phyloP scores from a whole-genome alignment of 371 early-diverging fungal genomes.

The Neoconidiobolus thromboides region DNA sequence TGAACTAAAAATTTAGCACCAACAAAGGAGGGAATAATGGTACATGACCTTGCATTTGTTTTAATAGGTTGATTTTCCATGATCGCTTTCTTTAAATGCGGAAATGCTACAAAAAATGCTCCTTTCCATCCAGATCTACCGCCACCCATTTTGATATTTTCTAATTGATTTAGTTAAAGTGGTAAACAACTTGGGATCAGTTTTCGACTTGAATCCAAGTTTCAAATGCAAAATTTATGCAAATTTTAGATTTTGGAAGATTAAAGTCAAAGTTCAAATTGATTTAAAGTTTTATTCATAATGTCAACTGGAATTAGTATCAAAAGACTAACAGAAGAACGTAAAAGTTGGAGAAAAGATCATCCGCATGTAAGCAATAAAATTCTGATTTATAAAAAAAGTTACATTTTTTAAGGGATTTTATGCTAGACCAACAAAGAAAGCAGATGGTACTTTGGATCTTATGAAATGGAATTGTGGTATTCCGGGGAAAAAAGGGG shows the following conservation, averaged over 20 bases:
- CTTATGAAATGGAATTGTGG: constrained; percentile 85
- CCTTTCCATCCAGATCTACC: constrained; percentile 88
- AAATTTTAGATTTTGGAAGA: no score
- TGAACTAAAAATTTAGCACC: constrained; percentile 84
- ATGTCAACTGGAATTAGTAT: constrained; percentile 7
- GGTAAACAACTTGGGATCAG: no score
- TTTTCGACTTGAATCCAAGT: no score
- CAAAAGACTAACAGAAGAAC: constrained; percentile 74
- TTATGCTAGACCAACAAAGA: constrained; percentile 74
- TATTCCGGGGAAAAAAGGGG: constrained; percentile 74
- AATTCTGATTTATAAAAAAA: neutral
- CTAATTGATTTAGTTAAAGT: no score
- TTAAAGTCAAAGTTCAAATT: no score
- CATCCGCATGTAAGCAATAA: constrained; percentile 59
- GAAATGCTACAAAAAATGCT: constrained; percentile 71
- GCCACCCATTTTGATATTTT: neutral
- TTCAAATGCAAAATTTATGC: no score
- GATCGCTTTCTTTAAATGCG: constrained; percentile 25
- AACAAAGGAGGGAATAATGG: constrained; percentile 82
- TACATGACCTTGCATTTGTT: constrained; percentile 68
- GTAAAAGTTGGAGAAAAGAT: constrained; percentile 95
- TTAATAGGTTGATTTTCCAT: constrained; percentile 29
- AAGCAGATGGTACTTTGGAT: constrained; percentile 57
- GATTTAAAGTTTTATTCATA: no score
- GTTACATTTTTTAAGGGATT: constrained; percentile 34